These are phyloP conservation scores for Thelonectria blattea DNA, from an alignment of 2,329 filamentous ascomycete genomes.

Conservation along the genomic window DNA sequence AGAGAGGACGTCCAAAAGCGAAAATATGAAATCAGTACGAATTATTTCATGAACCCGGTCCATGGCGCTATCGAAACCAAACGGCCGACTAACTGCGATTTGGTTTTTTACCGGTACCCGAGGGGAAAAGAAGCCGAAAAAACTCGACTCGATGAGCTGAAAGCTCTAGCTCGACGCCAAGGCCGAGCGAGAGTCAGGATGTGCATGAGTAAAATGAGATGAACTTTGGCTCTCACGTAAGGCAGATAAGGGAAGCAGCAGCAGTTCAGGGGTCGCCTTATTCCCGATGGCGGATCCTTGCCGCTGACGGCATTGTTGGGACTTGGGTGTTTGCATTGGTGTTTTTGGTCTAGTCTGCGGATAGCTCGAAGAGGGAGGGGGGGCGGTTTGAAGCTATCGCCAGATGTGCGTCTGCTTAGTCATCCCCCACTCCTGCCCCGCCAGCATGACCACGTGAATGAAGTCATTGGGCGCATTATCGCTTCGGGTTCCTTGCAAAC, in stretches of 20 bases:
- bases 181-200: neutral
- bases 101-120: too few relatives aligned
- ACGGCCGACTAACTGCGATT: neutral
- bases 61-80: neutral
- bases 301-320: neutral
- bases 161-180: slow-evolving; percentile 1
- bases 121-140: neutral
- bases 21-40: neutral
- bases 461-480: slow-evolving; percentile 35
- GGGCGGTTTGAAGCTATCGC: neutral
- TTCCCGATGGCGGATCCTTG: neutral
- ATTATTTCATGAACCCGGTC: too few relatives aligned
- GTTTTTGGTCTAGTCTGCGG: too few relatives aligned
- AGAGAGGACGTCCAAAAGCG: neutral
- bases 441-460: slow-evolving; percentile 31
- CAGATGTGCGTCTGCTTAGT: slow-evolving; percentile 7
- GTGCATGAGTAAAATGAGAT: slow-evolving; percentile 1
- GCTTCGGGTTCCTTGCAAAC: slow-evolving; percentile 16
- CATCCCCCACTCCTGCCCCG: slow-evolving; percentile 26
- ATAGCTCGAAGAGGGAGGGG: too few relatives aligned
- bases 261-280: neutral
- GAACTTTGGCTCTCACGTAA: neutral
- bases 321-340: neutral
- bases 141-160: neutral
- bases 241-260: slow-evolving; percentile 1